Percentiles rank a stretch among this genome's conserved stretches.
Evolutionary conservation across 2,329 filamentous ascomycete species (phyloP).

Genomic region (Dryadomyces quercus-mongolicae): DNA sequence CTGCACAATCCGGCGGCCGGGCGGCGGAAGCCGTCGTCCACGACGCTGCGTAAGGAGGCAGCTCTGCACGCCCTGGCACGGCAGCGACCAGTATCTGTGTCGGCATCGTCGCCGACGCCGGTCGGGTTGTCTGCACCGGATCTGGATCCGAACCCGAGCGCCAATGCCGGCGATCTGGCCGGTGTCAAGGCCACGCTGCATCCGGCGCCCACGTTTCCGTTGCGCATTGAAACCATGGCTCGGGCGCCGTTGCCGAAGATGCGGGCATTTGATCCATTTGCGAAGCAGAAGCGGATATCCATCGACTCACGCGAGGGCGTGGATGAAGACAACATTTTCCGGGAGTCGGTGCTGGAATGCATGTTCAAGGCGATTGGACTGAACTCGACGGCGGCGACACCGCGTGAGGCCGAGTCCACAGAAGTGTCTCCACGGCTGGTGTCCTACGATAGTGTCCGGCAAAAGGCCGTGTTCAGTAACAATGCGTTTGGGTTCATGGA

Average conservation of each 20-base stretch:
- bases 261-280: conserved; percentile 40
- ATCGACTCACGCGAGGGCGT: conserved; percentile 66
- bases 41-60: conserved; percentile 67
- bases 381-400: conserved; percentile 51
- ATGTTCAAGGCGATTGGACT: conserved; percentile 92
- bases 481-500: conserved; percentile 89
- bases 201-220: conserved; percentile 5
- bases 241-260: conserved; percentile 35
- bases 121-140: conserved; percentile 29
- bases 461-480: conserved; percentile 66
- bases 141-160: conserved; percentile 30
- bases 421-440: conserved; percentile 77
- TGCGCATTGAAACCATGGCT: conserved; percentile 14
- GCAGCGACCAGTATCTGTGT: conserved; percentile 31
- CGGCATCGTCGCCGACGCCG: conserved; percentile 27
- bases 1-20: conserved; percentile 67
- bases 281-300: conserved; percentile 34
- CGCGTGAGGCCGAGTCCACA: conserved; percentile 59
- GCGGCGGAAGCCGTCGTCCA: conserved; percentile 59
- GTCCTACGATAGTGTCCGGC: conserved; percentile 69
- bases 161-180: conserved; percentile 60
- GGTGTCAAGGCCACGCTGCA: not conserved
- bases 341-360: conserved; percentile 83
- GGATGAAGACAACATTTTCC: conserved; percentile 80
- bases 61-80: conserved; percentile 52